Evolutionary conservation across 2,329 filamentous ascomycete genomes (phyloP).

Genomic region (Reticulascus tulasneorum): DNA sequence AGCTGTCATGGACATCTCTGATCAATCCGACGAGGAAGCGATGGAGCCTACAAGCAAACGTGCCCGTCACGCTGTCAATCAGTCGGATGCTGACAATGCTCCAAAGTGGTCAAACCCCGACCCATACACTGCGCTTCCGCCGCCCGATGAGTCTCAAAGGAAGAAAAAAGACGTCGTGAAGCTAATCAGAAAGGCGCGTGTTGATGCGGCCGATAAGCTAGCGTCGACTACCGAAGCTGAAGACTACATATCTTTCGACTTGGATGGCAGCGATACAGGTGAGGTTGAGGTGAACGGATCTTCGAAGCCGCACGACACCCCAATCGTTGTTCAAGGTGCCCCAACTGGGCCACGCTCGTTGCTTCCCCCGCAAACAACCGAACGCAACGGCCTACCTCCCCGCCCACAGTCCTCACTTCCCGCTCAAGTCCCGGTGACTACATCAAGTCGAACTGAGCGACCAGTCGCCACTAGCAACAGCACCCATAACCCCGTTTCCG

Average conservation of each 20-base stretch:
- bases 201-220: slow-evolving; percentile 49
- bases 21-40: slow-evolving; percentile 37
- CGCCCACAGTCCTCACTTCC: no score
- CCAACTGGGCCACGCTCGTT: slow-evolving; percentile 6
- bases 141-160: slow-evolving; percentile 64
- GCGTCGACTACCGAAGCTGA: slow-evolving; percentile 56
- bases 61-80: slow-evolving; percentile 25
- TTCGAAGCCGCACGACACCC: no score
- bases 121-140: slow-evolving; percentile 84
- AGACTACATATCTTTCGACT: slow-evolving; percentile 87
- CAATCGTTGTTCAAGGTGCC: slow-evolving; percentile 12
- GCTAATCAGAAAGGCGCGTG: slow-evolving; percentile 83
- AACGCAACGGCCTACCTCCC: no score
- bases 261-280: slow-evolving; percentile 53
- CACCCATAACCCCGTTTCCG: no score
- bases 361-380: neutral
- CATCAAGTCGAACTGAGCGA: slow-evolving; percentile 16
- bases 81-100: slow-evolving; percentile 35
- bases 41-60: slow-evolving; percentile 39
- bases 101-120: slow-evolving; percentile 97
- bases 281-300: slow-evolving; percentile 21
- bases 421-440: no score
- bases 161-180: slow-evolving; percentile 88
- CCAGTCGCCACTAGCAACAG: slow-evolving; percentile 22
- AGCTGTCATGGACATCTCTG: slow-evolving; percentile 61